phyloP scores from a whole-genome alignment of 2,329 filamentous ascomycete species.

The Alternaria sp. region DNA sequence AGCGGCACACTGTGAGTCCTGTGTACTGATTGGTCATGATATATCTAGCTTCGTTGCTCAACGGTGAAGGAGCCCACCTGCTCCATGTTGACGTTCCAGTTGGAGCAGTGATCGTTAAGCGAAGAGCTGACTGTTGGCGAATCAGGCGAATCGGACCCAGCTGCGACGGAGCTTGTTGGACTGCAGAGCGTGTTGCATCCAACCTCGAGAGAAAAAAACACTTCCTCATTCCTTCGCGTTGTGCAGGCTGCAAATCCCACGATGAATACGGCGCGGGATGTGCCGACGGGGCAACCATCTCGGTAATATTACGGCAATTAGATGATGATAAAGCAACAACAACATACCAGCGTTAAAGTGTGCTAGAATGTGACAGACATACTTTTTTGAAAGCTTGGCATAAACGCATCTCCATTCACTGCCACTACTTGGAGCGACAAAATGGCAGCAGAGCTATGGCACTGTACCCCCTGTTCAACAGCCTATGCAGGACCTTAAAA shows the following conservation, averaged over 20 bases:
- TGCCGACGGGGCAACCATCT: not conserved
- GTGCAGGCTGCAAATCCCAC: constrained; percentile 2
- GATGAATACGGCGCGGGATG: not conserved
- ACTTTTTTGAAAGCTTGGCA: not conserved
- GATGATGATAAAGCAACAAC: not conserved
- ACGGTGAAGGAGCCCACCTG: constrained; percentile 4
- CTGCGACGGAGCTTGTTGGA: not conserved
- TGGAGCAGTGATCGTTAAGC: not conserved
- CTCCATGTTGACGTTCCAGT: not conserved
- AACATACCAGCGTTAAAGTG: constrained; percentile 1
- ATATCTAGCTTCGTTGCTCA: not conserved
- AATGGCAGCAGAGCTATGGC: constrained; percentile 10
- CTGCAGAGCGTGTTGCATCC: not conserved
- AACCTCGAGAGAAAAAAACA: constrained; percentile 1
- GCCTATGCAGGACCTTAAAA: constrained; percentile 1
- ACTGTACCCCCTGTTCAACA: constrained; percentile 3
- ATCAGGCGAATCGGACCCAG: not conserved
- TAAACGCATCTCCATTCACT: not conserved
- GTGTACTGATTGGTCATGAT: not conserved
- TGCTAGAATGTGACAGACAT: not conserved
- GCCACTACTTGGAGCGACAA: constrained; percentile 1
- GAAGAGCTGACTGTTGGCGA: not conserved
- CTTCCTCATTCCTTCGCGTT: not conserved
- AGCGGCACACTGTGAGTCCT: not conserved
- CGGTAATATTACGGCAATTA: not conserved